A percentile compares a stretch with the other conserved stretches of the same genome.
Evolutionary conservation across 768 basidiomycete species (phyloP).

Genomic region (Kwoniella mangroviensis): DNA sequence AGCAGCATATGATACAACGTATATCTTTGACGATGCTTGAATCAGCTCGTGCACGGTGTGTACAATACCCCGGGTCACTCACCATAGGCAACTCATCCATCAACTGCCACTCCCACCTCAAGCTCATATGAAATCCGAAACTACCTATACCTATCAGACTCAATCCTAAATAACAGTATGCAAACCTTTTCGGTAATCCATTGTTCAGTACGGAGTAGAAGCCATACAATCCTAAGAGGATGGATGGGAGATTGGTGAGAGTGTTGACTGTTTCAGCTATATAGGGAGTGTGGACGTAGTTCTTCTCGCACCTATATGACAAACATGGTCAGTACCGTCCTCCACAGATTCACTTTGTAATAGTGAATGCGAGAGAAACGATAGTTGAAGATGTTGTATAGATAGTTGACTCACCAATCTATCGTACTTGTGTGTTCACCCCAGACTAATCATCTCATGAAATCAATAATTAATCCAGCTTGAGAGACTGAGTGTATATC

Average conservation of each 20-base stretch:
- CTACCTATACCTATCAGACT: slow-evolving; percentile 75
- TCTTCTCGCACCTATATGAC: slow-evolving; percentile 62
- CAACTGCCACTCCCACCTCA: slow-evolving; percentile 72
- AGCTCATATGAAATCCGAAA: slow-evolving; percentile 76
- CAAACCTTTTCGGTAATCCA: slow-evolving; percentile 59
- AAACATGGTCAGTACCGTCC: no score
- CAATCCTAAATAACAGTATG: slow-evolving; percentile 60
- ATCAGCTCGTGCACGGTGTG: neutral
- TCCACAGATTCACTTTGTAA: no score
- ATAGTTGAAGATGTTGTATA: no score
- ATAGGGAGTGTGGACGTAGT: slow-evolving; percentile 77
- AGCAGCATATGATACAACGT: slow-evolving; percentile 67
- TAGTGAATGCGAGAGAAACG: no score
- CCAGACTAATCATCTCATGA: slow-evolving; percentile 38
- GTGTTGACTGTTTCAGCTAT: slow-evolving; percentile 79
- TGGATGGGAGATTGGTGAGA: slow-evolving; percentile 70
- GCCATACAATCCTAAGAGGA: slow-evolving; percentile 65
- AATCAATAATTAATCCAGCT: neutral
- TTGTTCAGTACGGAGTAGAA: slow-evolving; percentile 48
- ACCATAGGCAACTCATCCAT: slow-evolving; percentile 82
- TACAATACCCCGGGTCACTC: slow-evolving; percentile 8
- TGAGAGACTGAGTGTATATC: no score
- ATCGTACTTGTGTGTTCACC: slow-evolving; percentile 54
- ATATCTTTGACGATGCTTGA: slow-evolving; percentile 59
- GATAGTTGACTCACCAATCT: slow-evolving; percentile 40